phyloP scores from a whole-genome alignment of 306 rosid species.

The Spatholobus suberectus region DNA sequence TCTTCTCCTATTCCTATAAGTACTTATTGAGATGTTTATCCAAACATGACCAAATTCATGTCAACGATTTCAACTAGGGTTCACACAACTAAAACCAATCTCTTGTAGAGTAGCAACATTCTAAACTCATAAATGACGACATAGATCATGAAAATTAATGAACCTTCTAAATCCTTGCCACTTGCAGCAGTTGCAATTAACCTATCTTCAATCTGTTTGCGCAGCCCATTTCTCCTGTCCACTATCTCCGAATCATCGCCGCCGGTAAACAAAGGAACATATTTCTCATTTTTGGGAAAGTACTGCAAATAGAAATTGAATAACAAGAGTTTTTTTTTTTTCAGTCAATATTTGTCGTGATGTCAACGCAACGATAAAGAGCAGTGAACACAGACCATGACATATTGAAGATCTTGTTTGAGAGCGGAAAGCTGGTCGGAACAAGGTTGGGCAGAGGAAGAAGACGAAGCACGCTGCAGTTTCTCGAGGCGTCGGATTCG shows the following conservation, averaged over 20 bases:
- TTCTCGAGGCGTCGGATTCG: constrained; percentile 88
- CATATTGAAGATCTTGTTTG: constrained; percentile 93
- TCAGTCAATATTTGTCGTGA: not conserved
- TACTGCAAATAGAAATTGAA: constrained; percentile 64
- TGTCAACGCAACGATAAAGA: not conserved
- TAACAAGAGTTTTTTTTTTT: not conserved
- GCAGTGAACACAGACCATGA: constrained; percentile 56
- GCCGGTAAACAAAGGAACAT: constrained; percentile 83
- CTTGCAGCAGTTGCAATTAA: constrained; percentile 82
- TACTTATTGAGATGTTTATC: not conserved
- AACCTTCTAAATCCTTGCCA: constrained; percentile 99
- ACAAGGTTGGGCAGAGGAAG: constrained; percentile 59
- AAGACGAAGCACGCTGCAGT: constrained; percentile 75
- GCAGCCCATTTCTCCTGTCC: constrained; percentile 78
- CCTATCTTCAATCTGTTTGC: constrained; percentile 84
- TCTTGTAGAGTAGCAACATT: constrained; percentile 27
- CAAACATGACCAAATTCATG: not conserved
- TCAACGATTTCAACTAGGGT: not conserved
- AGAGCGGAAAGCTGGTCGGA: constrained; percentile 78
- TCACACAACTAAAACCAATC: constrained; percentile 8
- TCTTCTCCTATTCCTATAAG: too few relatives aligned
- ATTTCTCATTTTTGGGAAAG: constrained; percentile 96
- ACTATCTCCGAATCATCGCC: constrained; percentile 66
- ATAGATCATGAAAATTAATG: not conserved
- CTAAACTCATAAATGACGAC: not conserved